phyloP scores from a whole-genome alignment of 495 filamentous ascomycete genomes.

The Aspergillus nanangensis region DNA sequence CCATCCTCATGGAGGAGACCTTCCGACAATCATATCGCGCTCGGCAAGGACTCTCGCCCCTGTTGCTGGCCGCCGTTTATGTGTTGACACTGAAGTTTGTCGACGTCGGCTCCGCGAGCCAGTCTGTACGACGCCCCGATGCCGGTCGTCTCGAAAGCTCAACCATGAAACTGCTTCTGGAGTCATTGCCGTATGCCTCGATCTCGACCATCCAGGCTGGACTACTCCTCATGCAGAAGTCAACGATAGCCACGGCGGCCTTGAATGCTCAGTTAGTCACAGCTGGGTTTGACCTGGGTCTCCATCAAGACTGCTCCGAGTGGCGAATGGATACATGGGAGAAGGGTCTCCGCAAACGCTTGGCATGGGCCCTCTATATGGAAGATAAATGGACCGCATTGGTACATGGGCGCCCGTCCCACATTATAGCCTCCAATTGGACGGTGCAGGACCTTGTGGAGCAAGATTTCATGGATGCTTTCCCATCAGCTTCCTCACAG shows the following conservation, averaged over 20 bases:
- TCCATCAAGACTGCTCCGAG: constrained; percentile 52
- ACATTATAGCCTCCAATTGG: constrained; percentile 53
- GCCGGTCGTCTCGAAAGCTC: constrained; percentile 70
- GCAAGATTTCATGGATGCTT: constrained; percentile 45
- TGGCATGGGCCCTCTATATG: constrained; percentile 57
- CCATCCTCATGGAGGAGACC: constrained; percentile 81
- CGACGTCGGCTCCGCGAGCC: constrained; percentile 65
- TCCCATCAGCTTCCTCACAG: constrained; percentile 26
- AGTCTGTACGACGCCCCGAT: constrained; percentile 64
- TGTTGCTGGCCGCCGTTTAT: constrained; percentile 85
- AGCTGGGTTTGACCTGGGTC: constrained; percentile 51
- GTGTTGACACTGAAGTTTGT: constrained; percentile 89
- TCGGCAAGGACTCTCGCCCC: constrained; percentile 72
- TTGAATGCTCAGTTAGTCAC: constrained; percentile 72
- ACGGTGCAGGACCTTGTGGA: constrained; percentile 50
- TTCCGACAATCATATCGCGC: constrained; percentile 84
- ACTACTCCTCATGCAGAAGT: constrained; percentile 80
- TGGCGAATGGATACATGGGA: constrained; percentile 54
- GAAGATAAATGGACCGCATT: constrained; percentile 59
- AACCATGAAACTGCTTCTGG: constrained; percentile 65
- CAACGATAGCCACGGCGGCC: constrained; percentile 79
- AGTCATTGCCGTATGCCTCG: constrained; percentile 78
- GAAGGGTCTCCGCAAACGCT: constrained; percentile 50
- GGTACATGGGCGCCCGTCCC: constrained; percentile 51
- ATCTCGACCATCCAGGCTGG: constrained; percentile 94